Percentiles rank a stretch among this genome's conserved stretches.
Evolutionary conservation across 2,329 filamentous ascomycete species (phyloP).

Genomic region (Cladosporium sp.): DNA sequence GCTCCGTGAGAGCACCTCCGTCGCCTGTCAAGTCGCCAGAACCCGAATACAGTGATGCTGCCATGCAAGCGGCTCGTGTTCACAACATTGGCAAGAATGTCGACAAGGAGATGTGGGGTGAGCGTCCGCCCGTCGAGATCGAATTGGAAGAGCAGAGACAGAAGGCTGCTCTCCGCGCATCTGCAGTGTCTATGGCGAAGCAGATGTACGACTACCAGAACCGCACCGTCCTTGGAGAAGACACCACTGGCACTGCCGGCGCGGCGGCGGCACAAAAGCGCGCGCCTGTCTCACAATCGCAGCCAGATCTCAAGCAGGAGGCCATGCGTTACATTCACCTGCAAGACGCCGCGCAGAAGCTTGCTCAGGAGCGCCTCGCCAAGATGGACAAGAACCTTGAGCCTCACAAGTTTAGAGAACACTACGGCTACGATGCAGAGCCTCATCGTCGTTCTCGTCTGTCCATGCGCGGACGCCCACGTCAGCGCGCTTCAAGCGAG

Average conservation of each 20-base stretch:
- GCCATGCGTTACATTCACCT: conserved; percentile 56
- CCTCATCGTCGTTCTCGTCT: conserved; percentile 45
- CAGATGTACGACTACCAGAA: conserved; percentile 71
- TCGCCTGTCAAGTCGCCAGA: conserved; percentile 30
- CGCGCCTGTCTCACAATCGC: conserved; percentile 26
- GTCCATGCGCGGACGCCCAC: conserved; percentile 51
- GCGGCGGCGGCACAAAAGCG: conserved; percentile 28
- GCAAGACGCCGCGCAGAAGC: conserved; percentile 80
- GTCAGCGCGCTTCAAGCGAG: conserved; percentile 63
- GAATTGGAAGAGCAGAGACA: conserved; percentile 71
- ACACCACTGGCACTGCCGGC: conserved; percentile 19
- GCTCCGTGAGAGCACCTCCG: conserved; percentile 28
- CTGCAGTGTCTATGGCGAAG: conserved; percentile 83
- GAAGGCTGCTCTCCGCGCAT: conserved; percentile 70
- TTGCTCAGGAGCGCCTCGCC: conserved; percentile 76
- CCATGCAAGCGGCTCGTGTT: conserved; percentile 58
- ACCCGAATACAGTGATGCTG: conserved; percentile 39
- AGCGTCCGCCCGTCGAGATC: conserved; percentile 63
- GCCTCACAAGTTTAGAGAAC: conserved; percentile 62
- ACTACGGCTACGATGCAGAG: conserved; percentile 63
- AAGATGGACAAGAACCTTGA: conserved; percentile 69
- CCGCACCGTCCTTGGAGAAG: conserved; percentile 19
- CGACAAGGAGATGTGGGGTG: conserved; percentile 73
- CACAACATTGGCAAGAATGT: conserved; percentile 62
- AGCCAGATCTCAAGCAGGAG: conserved; percentile 50